Percentiles rank a stretch among this genome's conserved stretches.
These are phyloP conservation scores for Nakataea oryzae DNA, from an alignment of 2,329 filamentous ascomycete genomes.

Conservation along the genomic window DNA sequence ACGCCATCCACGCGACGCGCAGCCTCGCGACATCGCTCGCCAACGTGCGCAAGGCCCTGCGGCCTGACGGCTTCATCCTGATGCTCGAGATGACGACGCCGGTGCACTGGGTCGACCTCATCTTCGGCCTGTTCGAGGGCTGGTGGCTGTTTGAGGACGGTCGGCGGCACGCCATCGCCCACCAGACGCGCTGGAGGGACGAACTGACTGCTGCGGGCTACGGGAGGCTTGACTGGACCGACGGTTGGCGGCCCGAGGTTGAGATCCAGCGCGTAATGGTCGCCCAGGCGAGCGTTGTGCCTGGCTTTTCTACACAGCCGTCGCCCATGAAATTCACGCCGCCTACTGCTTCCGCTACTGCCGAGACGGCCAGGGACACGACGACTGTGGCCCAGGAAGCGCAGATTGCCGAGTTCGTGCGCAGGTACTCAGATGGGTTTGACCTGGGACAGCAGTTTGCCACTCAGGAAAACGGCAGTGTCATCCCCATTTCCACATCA, in stretches of 20 bases:
- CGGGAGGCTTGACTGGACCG: conserved; percentile 18
- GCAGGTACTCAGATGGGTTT: no score
- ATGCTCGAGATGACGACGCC: conserved; percentile 22
- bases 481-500: no score
- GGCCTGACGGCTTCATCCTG: conserved; percentile 20
- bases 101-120: conserved; percentile 20
- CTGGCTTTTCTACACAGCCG: no score
- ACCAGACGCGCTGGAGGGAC: conserved; percentile 13
- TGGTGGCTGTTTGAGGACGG: conserved; percentile 27
- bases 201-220: conserved; percentile 16
- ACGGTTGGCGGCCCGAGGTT: conserved; percentile 14
- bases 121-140: conserved; percentile 25
- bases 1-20: conserved; percentile 22
- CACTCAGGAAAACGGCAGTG: no score
- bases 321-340: no score
- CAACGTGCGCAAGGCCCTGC: conserved; percentile 15
- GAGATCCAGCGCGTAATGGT: conserved; percentile 17
- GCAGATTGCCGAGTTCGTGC: no score
- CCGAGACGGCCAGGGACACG: no score
- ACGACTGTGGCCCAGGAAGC: no score
- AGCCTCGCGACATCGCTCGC: conserved; percentile 9
- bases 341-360: no score
- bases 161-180: conserved; percentile 12
- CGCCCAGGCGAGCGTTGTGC: conserved; percentile 6
- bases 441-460: no score